Evolutionary conservation across 1,284 basidiomycete species (phyloP).

Genomic region (Papiliotrema nemorosa): DNA sequence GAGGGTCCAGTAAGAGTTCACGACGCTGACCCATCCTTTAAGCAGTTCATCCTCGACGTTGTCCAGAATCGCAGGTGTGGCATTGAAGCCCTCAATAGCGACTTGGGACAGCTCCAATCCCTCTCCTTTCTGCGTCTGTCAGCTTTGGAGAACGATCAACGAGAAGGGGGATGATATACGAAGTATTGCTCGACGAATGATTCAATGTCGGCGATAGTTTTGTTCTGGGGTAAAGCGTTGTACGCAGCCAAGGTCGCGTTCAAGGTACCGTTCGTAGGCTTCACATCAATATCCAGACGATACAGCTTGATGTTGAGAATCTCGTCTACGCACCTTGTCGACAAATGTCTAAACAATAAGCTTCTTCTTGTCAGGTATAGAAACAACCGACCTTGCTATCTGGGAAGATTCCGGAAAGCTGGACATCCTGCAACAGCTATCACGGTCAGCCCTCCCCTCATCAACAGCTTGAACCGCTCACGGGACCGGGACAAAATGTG

Average conservation of each 20-base stretch:
- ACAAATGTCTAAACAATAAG: conserved; percentile 56
- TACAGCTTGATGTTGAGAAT: too few species aligned
- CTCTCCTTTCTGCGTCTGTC: conserved; percentile 59
- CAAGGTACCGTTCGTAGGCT: conserved; percentile 64
- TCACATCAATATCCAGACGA: background rate
- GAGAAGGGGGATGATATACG: conserved; percentile 48
- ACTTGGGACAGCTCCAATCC: conserved; percentile 74
- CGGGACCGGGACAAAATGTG: conserved; percentile 75
- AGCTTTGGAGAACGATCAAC: conserved; percentile 24
- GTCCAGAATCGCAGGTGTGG: conserved; percentile 63
- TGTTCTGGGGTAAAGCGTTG: conserved; percentile 58
- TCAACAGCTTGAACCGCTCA: conserved; percentile 48
- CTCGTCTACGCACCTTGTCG: conserved; percentile 62
- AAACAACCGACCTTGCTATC: conserved; percentile 71
- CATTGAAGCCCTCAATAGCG: conserved; percentile 59
- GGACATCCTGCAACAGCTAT: conserved; percentile 78
- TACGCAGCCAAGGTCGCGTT: conserved; percentile 70
- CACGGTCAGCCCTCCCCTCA: background rate
- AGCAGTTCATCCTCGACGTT: conserved; percentile 70
- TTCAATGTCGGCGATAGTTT: conserved; percentile 52
- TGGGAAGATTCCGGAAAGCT: conserved; percentile 67
- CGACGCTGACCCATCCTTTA: conserved; percentile 68
- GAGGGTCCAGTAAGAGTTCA: conserved; percentile 77
- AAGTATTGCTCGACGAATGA: conserved; percentile 75
- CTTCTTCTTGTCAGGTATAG: background rate